Evolutionary conservation across 371 early-diverging fungal genomes (phyloP).

Genomic region (Nematocida sp.): DNA sequence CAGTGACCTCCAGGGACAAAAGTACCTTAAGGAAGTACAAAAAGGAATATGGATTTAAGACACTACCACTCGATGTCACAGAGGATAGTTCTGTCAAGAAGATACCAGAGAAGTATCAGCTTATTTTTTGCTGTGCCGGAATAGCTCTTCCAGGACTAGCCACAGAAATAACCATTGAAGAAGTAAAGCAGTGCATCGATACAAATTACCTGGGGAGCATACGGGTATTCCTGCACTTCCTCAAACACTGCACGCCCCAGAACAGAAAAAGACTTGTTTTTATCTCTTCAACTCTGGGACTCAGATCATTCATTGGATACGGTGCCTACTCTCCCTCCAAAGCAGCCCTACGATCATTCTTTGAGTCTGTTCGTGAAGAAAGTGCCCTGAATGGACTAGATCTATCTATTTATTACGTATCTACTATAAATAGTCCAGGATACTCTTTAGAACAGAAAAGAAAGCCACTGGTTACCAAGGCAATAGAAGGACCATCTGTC

Average conservation of each 20-base stretch:
- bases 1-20: constrained; percentile 74
- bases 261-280: constrained; percentile 68
- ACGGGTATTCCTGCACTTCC: constrained; percentile 60
- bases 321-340: constrained; percentile 75
- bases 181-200: constrained; percentile 68
- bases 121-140: constrained; percentile 75
- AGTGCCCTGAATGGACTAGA: constrained; percentile 68
- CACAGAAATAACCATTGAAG: constrained; percentile 68
- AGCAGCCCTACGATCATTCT: constrained; percentile 67
- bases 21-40: constrained; percentile 66
- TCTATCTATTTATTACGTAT: constrained; percentile 73
- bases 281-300: constrained; percentile 71
- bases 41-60: not conserved
- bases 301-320: constrained; percentile 71
- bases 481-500: constrained; percentile 67
- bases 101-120: constrained; percentile 65
- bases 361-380: constrained; percentile 73
- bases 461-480: constrained; percentile 73
- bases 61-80: constrained; percentile 44
- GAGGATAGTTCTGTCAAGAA: constrained; percentile 1
- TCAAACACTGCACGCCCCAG: constrained; percentile 36
- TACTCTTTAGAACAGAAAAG: constrained; percentile 71
- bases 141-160: constrained; percentile 70
- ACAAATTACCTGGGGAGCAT: constrained; percentile 75
- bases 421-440: constrained; percentile 74